A percentile compares a stretch with the other conserved stretches of the same genome.
Conservation (phyloP, 768 basidiomycete genomes). For the Lanmaoa rubissima region DNA sequence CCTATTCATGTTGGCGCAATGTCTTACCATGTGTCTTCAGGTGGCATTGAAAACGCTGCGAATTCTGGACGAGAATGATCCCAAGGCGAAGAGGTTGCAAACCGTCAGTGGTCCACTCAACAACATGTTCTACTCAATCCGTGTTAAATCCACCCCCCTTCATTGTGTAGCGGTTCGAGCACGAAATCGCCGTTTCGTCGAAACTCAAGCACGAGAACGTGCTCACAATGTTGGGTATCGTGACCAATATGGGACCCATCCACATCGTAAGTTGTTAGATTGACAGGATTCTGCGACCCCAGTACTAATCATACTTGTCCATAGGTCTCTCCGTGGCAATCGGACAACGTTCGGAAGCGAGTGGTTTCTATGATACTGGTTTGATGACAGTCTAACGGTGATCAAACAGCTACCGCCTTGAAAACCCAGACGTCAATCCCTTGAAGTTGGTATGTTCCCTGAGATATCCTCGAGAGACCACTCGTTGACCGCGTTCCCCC, state of each 20-base stretch:
- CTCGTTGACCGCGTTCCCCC: not conserved
- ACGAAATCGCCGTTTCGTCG: constrained; percentile 56
- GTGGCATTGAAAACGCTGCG: constrained; percentile 58
- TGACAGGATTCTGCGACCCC: not conserved
- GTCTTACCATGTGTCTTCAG: constrained; percentile 26
- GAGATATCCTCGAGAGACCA: not conserved
- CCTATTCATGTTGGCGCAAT: not conserved
- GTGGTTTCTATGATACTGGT: constrained; percentile 5
- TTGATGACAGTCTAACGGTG: not conserved
- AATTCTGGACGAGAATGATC: constrained; percentile 43
- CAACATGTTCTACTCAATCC: not conserved
- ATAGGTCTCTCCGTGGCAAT: constrained; percentile 64
- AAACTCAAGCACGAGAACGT: constrained; percentile 47
- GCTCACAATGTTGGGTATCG: constrained; percentile 52
- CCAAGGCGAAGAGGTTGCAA: constrained; percentile 42
- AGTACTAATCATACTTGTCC: not conserved
- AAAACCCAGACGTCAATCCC: constrained; percentile 38
- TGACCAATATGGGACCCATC: constrained; percentile 51
- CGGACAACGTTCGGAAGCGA: constrained; percentile 54
- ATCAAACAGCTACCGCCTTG: constrained; percentile 40
- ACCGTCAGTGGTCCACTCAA: constrained; percentile 11
- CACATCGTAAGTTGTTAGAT: constrained; percentile 40
- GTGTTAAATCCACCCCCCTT: not conserved
- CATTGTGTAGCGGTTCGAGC: constrained; percentile 47
- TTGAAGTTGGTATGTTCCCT: constrained; percentile 38